Evolutionary conservation across 768 basidiomycete genomes (phyloP).

Genomic region (Erythrobasidium yunnanense): DNA sequence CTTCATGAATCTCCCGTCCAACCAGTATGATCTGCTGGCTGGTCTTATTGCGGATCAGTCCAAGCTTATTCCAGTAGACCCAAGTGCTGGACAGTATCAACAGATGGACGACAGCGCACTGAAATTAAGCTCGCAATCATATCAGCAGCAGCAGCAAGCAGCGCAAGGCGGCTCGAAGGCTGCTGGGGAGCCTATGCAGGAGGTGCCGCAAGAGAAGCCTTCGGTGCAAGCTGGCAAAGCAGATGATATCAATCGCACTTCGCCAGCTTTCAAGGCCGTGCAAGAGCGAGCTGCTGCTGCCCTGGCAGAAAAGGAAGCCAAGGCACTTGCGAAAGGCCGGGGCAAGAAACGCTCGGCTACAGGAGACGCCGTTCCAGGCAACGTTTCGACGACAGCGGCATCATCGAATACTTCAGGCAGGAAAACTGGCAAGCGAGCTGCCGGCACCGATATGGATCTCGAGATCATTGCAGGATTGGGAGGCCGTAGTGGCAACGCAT

Average conservation of each 20-base stretch:
- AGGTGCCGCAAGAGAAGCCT: not conserved
- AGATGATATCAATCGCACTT: not conserved
- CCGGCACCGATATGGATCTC: not conserved
- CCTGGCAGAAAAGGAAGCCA: conserved; percentile 20
- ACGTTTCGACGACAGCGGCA: not conserved
- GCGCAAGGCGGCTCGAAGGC: too few species aligned
- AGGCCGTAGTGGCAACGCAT: not conserved
- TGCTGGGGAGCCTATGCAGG: too few species aligned
- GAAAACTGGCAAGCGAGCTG: not conserved
- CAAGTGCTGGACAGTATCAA: too few species aligned
- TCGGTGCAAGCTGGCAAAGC: not conserved
- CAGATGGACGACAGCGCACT: too few species aligned
- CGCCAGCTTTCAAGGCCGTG: conserved; percentile 8
- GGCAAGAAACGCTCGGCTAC: not conserved
- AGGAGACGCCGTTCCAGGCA: too few species aligned
- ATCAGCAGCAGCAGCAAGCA: too few species aligned
- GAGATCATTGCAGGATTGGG: too few species aligned
- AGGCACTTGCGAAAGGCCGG: not conserved
- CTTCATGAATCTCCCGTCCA: conserved; percentile 67
- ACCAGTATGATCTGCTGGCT: conserved; percentile 6
- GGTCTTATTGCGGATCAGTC: conserved; percentile 17
- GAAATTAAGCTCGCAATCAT: too few species aligned
- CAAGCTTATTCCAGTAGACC: not conserved
- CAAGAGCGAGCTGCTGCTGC: conserved; percentile 14
- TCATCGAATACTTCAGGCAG: not conserved